Evolutionary conservation across 805 yeast species (phyloP).

Genomic region (Teunomyces aglyptinius): DNA sequence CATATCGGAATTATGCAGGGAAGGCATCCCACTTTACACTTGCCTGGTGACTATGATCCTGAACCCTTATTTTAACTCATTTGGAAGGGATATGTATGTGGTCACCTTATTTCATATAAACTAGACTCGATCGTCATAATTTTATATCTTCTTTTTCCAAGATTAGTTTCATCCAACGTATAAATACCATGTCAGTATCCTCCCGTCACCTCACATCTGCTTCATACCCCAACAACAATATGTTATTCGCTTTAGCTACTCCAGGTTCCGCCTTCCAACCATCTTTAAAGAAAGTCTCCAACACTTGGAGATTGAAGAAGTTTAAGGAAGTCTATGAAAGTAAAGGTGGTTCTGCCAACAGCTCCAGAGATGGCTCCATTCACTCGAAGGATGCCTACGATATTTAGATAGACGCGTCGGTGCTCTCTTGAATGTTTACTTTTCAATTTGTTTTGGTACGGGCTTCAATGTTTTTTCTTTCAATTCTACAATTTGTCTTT

Average conservation of each 20-base stretch:
- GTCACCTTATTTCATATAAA: slow-evolving; percentile 3
- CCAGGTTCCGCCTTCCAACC: slow-evolving; percentile 41
- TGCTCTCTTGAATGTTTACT: neutral
- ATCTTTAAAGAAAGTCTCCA: slow-evolving; percentile 28
- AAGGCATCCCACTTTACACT: neutral
- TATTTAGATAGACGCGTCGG: neutral
- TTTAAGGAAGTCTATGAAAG: slow-evolving; percentile 31
- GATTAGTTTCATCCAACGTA: neutral
- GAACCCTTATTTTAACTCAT: neutral
- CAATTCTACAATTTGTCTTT: neutral
- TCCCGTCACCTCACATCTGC: neutral
- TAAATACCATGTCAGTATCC: slow-evolving; percentile 1
- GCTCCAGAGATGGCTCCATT: slow-evolving; percentile 11
- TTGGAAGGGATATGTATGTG: slow-evolving; percentile 1
- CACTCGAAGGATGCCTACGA: slow-evolving; percentile 5
- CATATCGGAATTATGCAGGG: neutral
- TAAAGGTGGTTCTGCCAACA: slow-evolving; percentile 22
- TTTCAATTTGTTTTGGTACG: neutral
- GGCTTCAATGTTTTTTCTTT: neutral
- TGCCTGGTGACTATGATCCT: neutral
- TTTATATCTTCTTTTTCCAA: neutral
- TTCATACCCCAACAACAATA: slow-evolving; percentile 6
- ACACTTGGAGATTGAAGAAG: slow-evolving; percentile 37
- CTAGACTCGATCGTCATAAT: neutral
- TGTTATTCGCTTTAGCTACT: slow-evolving; percentile 32